These are phyloP conservation scores for Globisporangium echinulatum DNA, from an alignment of 352 stramenopile genomes.

Conservation along the genomic window DNA sequence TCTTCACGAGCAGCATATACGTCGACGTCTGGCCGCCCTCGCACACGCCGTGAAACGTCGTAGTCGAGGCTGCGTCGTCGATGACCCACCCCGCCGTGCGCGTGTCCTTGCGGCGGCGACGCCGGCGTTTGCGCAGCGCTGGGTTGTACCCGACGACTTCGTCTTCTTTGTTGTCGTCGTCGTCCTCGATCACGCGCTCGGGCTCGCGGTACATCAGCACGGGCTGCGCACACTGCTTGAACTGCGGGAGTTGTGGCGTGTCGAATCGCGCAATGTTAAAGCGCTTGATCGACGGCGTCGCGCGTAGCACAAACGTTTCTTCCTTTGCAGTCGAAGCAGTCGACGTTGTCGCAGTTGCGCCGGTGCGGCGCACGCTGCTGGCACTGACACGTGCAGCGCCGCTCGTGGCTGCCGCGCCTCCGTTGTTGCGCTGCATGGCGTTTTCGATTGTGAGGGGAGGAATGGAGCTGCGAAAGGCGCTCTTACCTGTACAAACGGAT, in stretches of 20 bases:
- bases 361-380: too few species aligned
- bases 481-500: too few species aligned
- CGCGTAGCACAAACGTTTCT: conserved; percentile 73
- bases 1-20: conserved; percentile 86
- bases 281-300: conserved; percentile 83
- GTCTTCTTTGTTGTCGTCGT: conserved; percentile 78
- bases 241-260: conserved; percentile 51
- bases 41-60: conserved; percentile 78
- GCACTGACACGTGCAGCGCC: too few species aligned
- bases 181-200: conserved; percentile 62
- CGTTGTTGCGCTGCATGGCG: too few species aligned
- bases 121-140: conserved; percentile 64
- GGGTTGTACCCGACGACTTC: conserved; percentile 68
- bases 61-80: conserved; percentile 75
- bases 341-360: too few species aligned
- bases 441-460: too few species aligned
- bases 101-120: conserved; percentile 68
- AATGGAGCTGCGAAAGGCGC: too few species aligned
- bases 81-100: conserved; percentile 80
- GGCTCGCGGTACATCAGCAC: conserved; percentile 87
- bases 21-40: conserved; percentile 78
- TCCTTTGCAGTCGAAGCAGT: conserved; percentile 16
- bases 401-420: too few species aligned
- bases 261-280: conserved; percentile 87
- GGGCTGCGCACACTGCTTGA: conserved; percentile 56